These are phyloP conservation scores for Somion occarium DNA, from an alignment of 1,284 basidiomycete species.

Conservation along the genomic window DNA sequence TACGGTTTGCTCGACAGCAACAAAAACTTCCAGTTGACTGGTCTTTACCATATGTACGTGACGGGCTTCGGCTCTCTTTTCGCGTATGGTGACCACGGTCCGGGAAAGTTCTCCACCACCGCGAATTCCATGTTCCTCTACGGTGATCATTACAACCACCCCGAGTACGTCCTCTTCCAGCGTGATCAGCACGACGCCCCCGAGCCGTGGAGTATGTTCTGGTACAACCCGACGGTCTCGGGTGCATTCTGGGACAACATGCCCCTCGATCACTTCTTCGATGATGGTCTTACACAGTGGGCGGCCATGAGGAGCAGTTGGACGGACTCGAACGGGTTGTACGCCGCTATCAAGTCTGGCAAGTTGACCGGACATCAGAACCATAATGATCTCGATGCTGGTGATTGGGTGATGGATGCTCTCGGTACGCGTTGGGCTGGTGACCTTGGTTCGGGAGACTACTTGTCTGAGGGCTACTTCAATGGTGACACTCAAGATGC, in stretches of 20 bases:
- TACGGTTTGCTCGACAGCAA: constrained; percentile 73
- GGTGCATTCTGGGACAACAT: constrained; percentile 93
- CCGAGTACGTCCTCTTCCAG: constrained; percentile 84
- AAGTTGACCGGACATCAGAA: constrained; percentile 78
- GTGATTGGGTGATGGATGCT: constrained; percentile 95
- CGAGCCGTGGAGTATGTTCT: constrained; percentile 97
- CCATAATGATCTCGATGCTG: constrained; percentile 90
- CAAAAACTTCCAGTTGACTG: constrained; percentile 70
- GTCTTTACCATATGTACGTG: constrained; percentile 88
- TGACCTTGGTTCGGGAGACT: constrained; percentile 89
- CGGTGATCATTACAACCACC: constrained; percentile 59
- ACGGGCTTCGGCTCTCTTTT: constrained; percentile 85
- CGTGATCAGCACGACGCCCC: constrained; percentile 84
- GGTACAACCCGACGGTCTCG: constrained; percentile 81
- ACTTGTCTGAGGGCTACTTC: constrained; percentile 73
- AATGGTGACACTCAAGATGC: constrained; percentile 60
- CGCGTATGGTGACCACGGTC: constrained; percentile 91
- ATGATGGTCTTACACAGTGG: constrained; percentile 74
- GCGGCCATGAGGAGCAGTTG: constrained; percentile 88
- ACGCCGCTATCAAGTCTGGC: constrained; percentile 87
- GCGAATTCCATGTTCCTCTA: constrained; percentile 77
- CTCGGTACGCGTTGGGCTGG: constrained; percentile 95
- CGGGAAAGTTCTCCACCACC: constrained; percentile 89
- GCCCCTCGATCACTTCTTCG: constrained; percentile 81
- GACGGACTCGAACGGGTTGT: constrained; percentile 84